A percentile compares a stretch with the other conserved stretches of the same genome.
Evolutionary conservation across 768 basidiomycete genomes (phyloP).

Genomic region (Psilocybe azurescens): DNA sequence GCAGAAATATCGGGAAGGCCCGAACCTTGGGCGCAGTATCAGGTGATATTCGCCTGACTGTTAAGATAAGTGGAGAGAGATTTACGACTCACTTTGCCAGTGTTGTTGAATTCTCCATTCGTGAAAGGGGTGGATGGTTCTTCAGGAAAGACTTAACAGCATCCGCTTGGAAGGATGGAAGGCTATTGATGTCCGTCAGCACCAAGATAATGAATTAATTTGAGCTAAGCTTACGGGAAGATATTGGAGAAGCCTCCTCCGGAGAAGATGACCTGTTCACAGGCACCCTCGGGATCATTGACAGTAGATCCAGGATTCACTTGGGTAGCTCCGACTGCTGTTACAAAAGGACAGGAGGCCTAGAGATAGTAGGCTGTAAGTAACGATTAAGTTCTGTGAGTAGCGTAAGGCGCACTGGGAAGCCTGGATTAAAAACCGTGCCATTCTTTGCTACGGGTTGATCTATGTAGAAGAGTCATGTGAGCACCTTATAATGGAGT

Average conservation of each 20-base stretch:
- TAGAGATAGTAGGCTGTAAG: conserved; percentile 5
- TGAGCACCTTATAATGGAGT: too few species aligned
- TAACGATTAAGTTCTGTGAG: neutral
- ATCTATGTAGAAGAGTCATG: conserved; percentile 16
- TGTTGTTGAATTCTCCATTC: conserved; percentile 48
- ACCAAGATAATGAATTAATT: neutral
- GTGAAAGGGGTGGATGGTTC: conserved; percentile 46
- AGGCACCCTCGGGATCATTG: conserved; percentile 49
- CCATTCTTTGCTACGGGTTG: conserved; percentile 27
- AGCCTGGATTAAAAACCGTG: conserved; percentile 30
- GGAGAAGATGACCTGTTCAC: conserved; percentile 49
- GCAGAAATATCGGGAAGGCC: conserved; percentile 59
- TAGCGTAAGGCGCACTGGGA: conserved; percentile 23
- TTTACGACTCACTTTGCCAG: conserved; percentile 35
- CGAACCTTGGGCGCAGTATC: conserved; percentile 37
- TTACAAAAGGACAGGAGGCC: conserved; percentile 54
- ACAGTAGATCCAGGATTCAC: conserved; percentile 49
- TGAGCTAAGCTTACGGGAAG: conserved; percentile 35
- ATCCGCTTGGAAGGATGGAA: conserved; percentile 48
- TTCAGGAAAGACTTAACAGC: conserved; percentile 46
- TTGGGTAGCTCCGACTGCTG: conserved; percentile 61
- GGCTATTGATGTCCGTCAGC: conserved; percentile 7
- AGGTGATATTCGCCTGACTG: neutral
- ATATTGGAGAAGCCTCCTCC: conserved; percentile 58
- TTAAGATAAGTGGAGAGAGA: too few species aligned